Percentiles rank a stretch among this genome's conserved stretches.
These are phyloP conservation scores for Penicillium egyptiacum DNA, from an alignment of 495 filamentous ascomycete species.

Conservation along the genomic window DNA sequence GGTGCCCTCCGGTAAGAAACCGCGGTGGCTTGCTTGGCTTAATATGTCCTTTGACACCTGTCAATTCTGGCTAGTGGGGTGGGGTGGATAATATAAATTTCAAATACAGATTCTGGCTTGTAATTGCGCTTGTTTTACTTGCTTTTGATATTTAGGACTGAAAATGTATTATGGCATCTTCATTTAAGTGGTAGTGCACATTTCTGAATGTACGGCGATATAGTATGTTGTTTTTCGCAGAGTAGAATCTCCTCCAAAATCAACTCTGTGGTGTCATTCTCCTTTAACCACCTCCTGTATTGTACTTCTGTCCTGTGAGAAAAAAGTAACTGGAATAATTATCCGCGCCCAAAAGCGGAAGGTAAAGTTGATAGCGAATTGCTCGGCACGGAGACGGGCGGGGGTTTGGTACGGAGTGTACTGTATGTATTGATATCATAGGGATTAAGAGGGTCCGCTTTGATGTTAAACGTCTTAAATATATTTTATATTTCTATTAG, in stretches of 20 bases:
- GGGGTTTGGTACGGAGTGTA: background rate
- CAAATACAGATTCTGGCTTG: background rate
- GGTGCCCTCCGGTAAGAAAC: background rate
- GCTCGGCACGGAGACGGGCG: background rate
- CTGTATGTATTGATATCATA: background rate
- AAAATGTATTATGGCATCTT: too few relatives aligned
- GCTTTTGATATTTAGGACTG: background rate
- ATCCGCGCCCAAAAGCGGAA: background rate
- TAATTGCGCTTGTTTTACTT: background rate
- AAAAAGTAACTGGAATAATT: conserved; percentile 1
- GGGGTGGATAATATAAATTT: background rate
- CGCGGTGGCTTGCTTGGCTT: conserved; percentile 5
- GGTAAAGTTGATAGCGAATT: background rate
- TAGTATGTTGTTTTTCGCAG: background rate
- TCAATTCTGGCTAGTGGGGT: conserved; percentile 9
- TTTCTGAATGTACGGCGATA: background rate
- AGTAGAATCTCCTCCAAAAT: background rate
- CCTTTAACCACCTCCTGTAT: conserved; percentile 7
- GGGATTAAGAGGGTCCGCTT: background rate
- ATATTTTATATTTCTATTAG: background rate
- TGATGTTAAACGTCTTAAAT: background rate
- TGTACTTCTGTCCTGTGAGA: conserved; percentile 17
- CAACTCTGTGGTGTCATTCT: background rate
- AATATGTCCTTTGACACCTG: conserved; percentile 5
- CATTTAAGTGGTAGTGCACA: background rate